Conservation (phyloP, 1,284 basidiomycete species). For the Ustilago esculenta region DNA sequence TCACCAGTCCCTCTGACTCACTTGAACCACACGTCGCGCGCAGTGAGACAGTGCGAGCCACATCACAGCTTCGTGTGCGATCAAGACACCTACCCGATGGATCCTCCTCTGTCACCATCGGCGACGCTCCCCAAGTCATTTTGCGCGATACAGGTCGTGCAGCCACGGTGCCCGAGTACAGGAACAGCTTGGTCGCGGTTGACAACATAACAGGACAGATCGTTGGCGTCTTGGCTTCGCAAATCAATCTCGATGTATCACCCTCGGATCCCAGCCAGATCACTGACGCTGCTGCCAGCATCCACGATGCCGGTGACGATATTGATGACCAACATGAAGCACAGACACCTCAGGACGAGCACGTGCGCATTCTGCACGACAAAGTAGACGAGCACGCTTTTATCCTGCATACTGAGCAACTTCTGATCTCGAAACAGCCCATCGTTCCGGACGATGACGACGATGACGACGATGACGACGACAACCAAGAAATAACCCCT, state of each 20-base stretch:
- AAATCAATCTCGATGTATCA: constrained; percentile 29
- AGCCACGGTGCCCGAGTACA: constrained; percentile 16
- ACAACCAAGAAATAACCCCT: constrained; percentile 1
- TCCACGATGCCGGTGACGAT: constrained; percentile 3
- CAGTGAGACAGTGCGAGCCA: no score
- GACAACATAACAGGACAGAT: constrained; percentile 56
- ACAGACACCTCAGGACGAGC: constrained; percentile 27
- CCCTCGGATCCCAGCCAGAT: not conserved
- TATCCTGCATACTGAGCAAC: not conserved
- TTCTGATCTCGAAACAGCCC: not conserved
- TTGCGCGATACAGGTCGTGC: constrained; percentile 5
- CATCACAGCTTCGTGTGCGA: constrained; percentile 2
- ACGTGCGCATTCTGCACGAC: not conserved
- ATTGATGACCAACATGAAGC: constrained; percentile 14
- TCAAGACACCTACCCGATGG: constrained; percentile 19
- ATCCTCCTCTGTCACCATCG: constrained; percentile 11
- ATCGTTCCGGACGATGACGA: no score
- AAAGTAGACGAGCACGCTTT: not conserved
- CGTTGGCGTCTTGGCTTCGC: constrained; percentile 45
- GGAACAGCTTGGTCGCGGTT: constrained; percentile 53
- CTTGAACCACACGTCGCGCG: no score
- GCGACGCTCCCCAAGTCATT: constrained; percentile 9
- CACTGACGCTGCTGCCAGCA: not conserved
- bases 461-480: not conserved
- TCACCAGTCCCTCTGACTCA: no score